Evolutionary conservation across 805 yeast genomes (phyloP).

Genomic region (Komagataella kurtzmanii): DNA sequence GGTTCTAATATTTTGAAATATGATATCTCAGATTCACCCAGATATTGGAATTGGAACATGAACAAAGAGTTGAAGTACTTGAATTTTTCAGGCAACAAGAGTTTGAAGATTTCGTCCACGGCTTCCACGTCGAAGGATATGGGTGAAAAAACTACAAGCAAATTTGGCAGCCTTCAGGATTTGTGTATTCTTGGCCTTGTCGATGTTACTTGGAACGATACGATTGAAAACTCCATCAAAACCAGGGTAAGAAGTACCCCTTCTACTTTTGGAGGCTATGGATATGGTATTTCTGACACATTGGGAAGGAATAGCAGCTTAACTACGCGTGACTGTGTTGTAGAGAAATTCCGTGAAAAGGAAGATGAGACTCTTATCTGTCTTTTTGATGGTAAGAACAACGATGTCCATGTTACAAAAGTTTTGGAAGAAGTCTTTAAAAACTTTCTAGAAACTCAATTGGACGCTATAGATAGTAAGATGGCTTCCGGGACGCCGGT

Average conservation of each 20-base stretch:
- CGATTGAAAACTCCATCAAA: conserved; percentile 68
- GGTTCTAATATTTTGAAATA: conserved; percentile 86
- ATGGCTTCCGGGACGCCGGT: conserved; percentile 35
- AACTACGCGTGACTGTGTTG: conserved; percentile 71
- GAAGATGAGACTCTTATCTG: conserved; percentile 74
- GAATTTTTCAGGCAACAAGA: conserved; percentile 85
- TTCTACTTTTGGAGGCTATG: conserved; percentile 58
- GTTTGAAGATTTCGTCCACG: conserved; percentile 73
- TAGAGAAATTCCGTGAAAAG: conserved; percentile 77
- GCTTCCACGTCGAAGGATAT: conserved; percentile 32
- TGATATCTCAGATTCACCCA: conserved; percentile 87
- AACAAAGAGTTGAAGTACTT: conserved; percentile 64
- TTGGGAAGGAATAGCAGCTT: conserved; percentile 56
- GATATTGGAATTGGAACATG: conserved; percentile 96
- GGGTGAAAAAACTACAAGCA: conserved; percentile 48
- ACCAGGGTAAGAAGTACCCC: conserved; percentile 86
- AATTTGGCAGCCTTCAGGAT: conserved; percentile 45
- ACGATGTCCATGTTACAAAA: conserved; percentile 44
- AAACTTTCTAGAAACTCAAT: conserved; percentile 52
- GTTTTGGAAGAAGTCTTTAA: conserved; percentile 64
- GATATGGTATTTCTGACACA: conserved; percentile 87
- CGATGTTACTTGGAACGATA: conserved; percentile 89
- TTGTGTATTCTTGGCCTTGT: conserved; percentile 72
- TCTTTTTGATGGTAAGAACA: conserved; percentile 71
- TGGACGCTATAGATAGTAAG: conserved; percentile 21